Conservation (phyloP, 768 basidiomycete species). For the Boletus edulis region DNA sequence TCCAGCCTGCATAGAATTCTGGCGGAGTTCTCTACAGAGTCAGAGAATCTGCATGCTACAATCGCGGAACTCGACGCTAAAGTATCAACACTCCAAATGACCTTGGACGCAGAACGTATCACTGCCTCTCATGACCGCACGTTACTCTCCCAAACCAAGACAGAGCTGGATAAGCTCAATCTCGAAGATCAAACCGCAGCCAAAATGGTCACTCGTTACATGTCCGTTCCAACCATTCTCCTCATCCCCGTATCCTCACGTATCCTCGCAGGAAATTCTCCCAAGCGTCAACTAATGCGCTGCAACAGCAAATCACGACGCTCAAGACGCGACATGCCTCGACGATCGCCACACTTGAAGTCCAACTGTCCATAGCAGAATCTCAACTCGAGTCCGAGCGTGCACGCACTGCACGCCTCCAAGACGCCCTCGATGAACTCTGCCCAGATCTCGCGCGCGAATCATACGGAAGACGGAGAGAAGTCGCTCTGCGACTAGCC, state of each 20-base stretch:
- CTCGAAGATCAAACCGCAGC: slow-evolving; percentile 74
- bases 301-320: slow-evolving; percentile 58
- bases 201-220: slow-evolving; percentile 83
- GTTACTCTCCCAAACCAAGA: slow-evolving; percentile 44
- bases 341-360: slow-evolving; percentile 53
- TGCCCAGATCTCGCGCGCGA: slow-evolving; percentile 71
- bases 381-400: slow-evolving; percentile 44
- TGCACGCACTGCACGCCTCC: slow-evolving; percentile 46
- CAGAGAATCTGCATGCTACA: slow-evolving; percentile 43
- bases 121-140: slow-evolving; percentile 40
- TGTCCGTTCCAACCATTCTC: slow-evolving; percentile 46
- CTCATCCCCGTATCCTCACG: background rate
- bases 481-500: slow-evolving; percentile 62
- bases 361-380: slow-evolving; percentile 46
- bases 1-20: slow-evolving; percentile 46
- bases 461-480: slow-evolving; percentile 67
- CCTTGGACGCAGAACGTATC: slow-evolving; percentile 46
- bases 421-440: slow-evolving; percentile 62
- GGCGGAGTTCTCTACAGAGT: slow-evolving; percentile 48
- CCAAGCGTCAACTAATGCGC: slow-evolving; percentile 63
- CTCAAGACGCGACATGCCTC: slow-evolving; percentile 63
- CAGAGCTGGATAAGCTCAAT: slow-evolving; percentile 53
- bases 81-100: slow-evolving; percentile 39
- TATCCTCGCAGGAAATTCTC: slow-evolving; percentile 68
- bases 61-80: slow-evolving; percentile 42